Conservation (phyloP, 1,284 basidiomycete species). For the Austroboletus rostrupii region DNA sequence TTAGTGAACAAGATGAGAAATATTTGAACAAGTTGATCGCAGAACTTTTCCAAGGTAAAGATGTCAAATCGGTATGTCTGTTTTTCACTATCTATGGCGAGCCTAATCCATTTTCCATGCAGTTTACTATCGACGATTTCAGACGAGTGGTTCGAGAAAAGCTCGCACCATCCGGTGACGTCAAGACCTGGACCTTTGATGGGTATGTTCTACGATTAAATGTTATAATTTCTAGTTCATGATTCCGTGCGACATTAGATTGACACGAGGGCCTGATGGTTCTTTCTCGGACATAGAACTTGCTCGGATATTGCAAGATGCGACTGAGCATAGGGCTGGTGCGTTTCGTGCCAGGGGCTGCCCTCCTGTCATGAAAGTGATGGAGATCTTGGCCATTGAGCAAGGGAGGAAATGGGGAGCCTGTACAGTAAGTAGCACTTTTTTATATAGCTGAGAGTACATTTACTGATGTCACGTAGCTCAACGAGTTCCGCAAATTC, state of each 20-base stretch:
- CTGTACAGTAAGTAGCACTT: constrained; percentile 53
- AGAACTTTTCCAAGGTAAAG: constrained; percentile 39
- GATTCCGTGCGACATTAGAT: constrained; percentile 28
- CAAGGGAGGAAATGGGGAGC: constrained; percentile 70
- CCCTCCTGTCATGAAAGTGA: constrained; percentile 62
- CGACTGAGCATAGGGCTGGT: constrained; percentile 63
- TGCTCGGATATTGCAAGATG: constrained; percentile 60
- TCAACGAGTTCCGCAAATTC: constrained; percentile 66
- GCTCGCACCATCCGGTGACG: constrained; percentile 34
- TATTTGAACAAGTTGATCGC: constrained; percentile 58
- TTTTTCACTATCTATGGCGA: constrained; percentile 6
- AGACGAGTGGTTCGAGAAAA: constrained; percentile 33
- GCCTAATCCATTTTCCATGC: constrained; percentile 2
- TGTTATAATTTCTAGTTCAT: neutral
- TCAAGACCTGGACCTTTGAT: constrained; percentile 50
- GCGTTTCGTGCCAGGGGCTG: constrained; percentile 76
- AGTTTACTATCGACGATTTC: constrained; percentile 47
- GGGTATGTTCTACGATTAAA: constrained; percentile 34
- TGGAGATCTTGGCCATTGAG: constrained; percentile 72
- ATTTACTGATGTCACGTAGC: constrained; percentile 48
- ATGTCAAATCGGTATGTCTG: constrained; percentile 36
- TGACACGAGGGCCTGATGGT: constrained; percentile 52
- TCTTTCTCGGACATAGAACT: constrained; percentile 68
- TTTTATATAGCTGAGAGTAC: neutral
- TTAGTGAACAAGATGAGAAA: constrained; percentile 54